Conservation (phyloP, 768 basidiomycete genomes). For the Tephrocybe sp. region DNA sequence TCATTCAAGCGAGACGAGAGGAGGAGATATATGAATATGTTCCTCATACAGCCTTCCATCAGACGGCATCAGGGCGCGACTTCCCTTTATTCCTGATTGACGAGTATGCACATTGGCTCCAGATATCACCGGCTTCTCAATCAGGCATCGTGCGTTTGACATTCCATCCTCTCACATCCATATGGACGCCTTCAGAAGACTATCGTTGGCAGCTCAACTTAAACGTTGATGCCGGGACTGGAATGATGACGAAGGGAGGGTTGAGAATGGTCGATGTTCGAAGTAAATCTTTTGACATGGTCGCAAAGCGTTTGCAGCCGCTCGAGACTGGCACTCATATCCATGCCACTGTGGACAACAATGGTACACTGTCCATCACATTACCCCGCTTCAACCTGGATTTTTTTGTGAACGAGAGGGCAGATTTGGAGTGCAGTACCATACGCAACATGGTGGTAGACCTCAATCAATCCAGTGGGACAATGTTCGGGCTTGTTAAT, state of each 20-base stretch:
- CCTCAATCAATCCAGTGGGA: slow-evolving; percentile 36
- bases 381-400: slow-evolving; percentile 40
- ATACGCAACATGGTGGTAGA: slow-evolving; percentile 43
- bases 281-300: slow-evolving; percentile 21
- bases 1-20: slow-evolving; percentile 27
- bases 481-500: slow-evolving; percentile 40
- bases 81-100: slow-evolving; percentile 28
- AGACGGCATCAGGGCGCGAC: slow-evolving; percentile 15
- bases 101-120: slow-evolving; percentile 33
- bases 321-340: slow-evolving; percentile 19
- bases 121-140: slow-evolving; percentile 11
- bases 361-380: slow-evolving; percentile 21
- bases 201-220: slow-evolving; percentile 30
- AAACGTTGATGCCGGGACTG: slow-evolving; percentile 1
- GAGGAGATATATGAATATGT: slow-evolving; percentile 30
- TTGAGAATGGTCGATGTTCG: slow-evolving; percentile 25
- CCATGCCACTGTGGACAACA: slow-evolving; percentile 8
- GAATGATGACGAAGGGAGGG: slow-evolving; percentile 9
- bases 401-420: slow-evolving; percentile 33
- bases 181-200: slow-evolving; percentile 25
- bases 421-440: slow-evolving; percentile 37
- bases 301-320: slow-evolving; percentile 17
- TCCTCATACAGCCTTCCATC: slow-evolving; percentile 23
- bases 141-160: slow-evolving; percentile 24
- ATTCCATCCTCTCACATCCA: slow-evolving; percentile 27